phyloP scores from a whole-genome alignment of 805 yeast genomes.

The Priceomyces fermenticarens region DNA sequence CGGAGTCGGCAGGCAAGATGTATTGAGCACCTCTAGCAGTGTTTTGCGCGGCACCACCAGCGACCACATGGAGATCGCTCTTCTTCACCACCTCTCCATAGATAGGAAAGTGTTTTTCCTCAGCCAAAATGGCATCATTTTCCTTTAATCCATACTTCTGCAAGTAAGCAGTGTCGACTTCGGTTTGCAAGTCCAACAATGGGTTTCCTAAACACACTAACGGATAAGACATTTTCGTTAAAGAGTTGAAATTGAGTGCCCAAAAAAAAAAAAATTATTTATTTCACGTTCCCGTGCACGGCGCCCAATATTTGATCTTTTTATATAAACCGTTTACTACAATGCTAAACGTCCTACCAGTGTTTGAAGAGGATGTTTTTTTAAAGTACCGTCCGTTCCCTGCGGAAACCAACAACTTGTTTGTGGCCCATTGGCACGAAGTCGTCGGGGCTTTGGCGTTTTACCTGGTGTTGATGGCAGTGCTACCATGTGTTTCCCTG shows the following conservation, averaged over 20 bases:
- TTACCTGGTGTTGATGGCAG: conserved; percentile 53
- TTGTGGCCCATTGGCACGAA: conserved; percentile 72
- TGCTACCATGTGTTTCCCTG: conserved; percentile 52
- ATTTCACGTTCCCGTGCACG: neutral
- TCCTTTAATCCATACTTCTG: conserved; percentile 81
- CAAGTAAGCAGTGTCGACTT: conserved; percentile 64
- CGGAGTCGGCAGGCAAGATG: conserved; percentile 74
- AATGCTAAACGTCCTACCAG: conserved; percentile 16
- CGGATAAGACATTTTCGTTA: conserved; percentile 50
- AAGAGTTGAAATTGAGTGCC: neutral
- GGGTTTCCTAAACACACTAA: conserved; percentile 92
- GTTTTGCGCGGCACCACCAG: conserved; percentile 99
- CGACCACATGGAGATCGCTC: conserved; percentile 66
- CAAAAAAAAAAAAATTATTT: neutral
- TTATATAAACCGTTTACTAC: neutral
- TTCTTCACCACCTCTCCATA: conserved; percentile 70
- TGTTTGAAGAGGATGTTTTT: conserved; percentile 39
- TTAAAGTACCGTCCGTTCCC: conserved; percentile 47
- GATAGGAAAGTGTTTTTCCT: conserved; percentile 81
- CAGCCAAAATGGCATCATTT: conserved; percentile 89
- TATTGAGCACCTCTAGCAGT: conserved; percentile 98
- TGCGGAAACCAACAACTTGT: conserved; percentile 37
- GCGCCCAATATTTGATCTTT: neutral
- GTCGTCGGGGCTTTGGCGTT: conserved; percentile 55
- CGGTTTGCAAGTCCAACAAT: conserved; percentile 80